Percentiles rank a stretch among this genome's conserved stretches.
Conservation (phyloP, 768 basidiomycete genomes). For the Hortiboletus flavorubellus region DNA sequence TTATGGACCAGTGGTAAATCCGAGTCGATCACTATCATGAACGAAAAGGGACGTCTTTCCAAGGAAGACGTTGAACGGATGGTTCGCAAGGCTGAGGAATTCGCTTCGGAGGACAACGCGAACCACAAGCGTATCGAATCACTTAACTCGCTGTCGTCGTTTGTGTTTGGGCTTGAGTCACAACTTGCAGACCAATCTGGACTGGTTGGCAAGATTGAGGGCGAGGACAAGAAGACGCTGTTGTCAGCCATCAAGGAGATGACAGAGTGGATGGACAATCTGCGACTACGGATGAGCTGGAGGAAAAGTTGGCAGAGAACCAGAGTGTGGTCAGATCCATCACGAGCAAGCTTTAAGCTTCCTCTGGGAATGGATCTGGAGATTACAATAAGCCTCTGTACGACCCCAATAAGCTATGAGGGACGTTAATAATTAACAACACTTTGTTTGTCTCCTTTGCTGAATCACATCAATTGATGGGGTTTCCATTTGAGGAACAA, state of each 20-base stretch:
- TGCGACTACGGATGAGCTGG: slow-evolving; percentile 83
- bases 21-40: slow-evolving; percentile 89
- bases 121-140: slow-evolving; percentile 82
- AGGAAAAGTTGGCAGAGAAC: slow-evolving; percentile 82
- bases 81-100: slow-evolving; percentile 93
- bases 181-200: slow-evolving; percentile 87
- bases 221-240: slow-evolving; percentile 82
- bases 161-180: slow-evolving; percentile 82
- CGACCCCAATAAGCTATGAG: slow-evolving; percentile 54
- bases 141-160: slow-evolving; percentile 78
- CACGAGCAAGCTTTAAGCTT: slow-evolving; percentile 73
- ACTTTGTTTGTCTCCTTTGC: too few species aligned
- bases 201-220: slow-evolving; percentile 81
- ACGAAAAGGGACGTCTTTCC: slow-evolving; percentile 89
- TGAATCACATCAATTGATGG: too few species aligned
- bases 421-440: not conserved
- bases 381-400: slow-evolving; percentile 44
- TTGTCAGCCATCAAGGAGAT: slow-evolving; percentile 81
- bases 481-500: too few species aligned
- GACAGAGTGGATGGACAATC: slow-evolving; percentile 77
- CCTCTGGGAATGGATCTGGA: slow-evolving; percentile 34
- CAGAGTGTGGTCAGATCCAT: slow-evolving; percentile 79
- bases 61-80: slow-evolving; percentile 94
- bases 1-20: slow-evolving; percentile 61
- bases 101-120: slow-evolving; percentile 73